These are phyloP conservation scores for Coemansia sp. DNA, from an alignment of 192 early-diverging fungal genomes.

Conservation along the genomic window DNA sequence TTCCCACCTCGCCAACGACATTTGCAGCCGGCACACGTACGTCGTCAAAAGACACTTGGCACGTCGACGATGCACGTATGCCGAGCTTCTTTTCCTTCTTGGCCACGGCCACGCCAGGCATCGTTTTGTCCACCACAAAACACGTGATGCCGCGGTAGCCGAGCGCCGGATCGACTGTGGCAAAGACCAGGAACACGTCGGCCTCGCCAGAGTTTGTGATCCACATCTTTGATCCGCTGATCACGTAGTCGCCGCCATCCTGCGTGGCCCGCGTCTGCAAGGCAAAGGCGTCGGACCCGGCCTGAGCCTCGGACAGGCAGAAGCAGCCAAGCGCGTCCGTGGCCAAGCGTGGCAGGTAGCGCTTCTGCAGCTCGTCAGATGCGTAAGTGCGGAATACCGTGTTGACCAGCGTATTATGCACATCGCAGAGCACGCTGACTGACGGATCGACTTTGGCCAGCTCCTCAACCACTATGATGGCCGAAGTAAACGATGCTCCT, in stretches of 20 bases:
- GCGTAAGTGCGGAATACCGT: conserved; percentile 87
- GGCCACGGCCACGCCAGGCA: conserved; percentile 80
- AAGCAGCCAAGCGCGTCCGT: conserved; percentile 87
- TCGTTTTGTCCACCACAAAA: conserved; percentile 91
- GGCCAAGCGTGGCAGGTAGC: conserved; percentile 82
- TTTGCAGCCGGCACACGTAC: conserved; percentile 80
- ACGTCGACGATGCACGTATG: conserved; percentile 95
- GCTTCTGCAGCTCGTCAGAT: conserved; percentile 67
- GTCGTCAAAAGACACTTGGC: conserved; percentile 90
- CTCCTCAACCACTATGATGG: conserved; percentile 86
- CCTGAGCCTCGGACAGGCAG: conserved; percentile 88
- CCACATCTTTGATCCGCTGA: conserved; percentile 92
- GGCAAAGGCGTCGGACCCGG: conserved; percentile 94
- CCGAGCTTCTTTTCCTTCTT: conserved; percentile 99
- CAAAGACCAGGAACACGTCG: conserved; percentile 96
- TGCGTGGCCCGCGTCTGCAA: conserved; percentile 82
- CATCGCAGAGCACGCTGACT: conserved; percentile 87
- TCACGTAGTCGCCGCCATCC: conserved; percentile 73
- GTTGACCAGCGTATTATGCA: conserved; percentile 96
- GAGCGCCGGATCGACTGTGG: conserved; percentile 89
- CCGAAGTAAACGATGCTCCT: conserved; percentile 77
- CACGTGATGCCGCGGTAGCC: conserved; percentile 97
- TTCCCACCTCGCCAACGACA: conserved; percentile 88
- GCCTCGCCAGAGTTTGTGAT: conserved; percentile 96
- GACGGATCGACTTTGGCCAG: conserved; percentile 95